Evolutionary conservation across 1,284 basidiomycete species (phyloP).

Genomic region (Leccinum insolens): DNA sequence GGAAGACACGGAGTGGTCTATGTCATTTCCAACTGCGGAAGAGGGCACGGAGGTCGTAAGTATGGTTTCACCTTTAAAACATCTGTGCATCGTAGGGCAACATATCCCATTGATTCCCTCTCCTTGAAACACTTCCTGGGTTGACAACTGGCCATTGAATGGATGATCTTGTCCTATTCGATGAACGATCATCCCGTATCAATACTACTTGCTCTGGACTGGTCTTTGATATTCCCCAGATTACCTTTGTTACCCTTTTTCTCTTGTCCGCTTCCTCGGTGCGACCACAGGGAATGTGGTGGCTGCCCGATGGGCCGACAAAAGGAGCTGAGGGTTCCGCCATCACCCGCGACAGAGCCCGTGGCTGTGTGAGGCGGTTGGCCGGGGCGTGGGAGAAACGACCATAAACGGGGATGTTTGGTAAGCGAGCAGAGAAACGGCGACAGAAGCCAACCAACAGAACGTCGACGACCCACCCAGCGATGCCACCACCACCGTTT

Average conservation of each 20-base stretch:
- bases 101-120: not conserved
- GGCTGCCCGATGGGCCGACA: not conserved
- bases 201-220: not conserved
- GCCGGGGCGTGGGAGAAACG: conserved; percentile 18
- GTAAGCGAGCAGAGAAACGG: conserved; percentile 17
- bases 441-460: conserved; percentile 17
- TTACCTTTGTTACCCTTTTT: too few relatives aligned
- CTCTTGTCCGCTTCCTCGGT: too few relatives aligned
- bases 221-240: not conserved
- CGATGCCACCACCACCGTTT: conserved; percentile 47
- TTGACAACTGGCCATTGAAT: not conserved
- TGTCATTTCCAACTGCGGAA: not conserved
- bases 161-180: too few relatives aligned
- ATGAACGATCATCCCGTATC: too few relatives aligned
- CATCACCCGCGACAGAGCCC: not conserved
- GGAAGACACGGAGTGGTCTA: not conserved
- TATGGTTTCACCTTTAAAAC: not conserved
- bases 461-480: conserved; percentile 13
- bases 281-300: too few relatives aligned
- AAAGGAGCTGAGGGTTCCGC: not conserved
- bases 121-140: not conserved
- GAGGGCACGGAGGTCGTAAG: not conserved
- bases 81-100: not conserved
- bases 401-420: conserved; percentile 10
- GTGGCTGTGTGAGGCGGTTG: conserved; percentile 6